Conservation (phyloP, 2,329 filamentous ascomycete genomes). For the Erysiphe neolycopersici region DNA sequence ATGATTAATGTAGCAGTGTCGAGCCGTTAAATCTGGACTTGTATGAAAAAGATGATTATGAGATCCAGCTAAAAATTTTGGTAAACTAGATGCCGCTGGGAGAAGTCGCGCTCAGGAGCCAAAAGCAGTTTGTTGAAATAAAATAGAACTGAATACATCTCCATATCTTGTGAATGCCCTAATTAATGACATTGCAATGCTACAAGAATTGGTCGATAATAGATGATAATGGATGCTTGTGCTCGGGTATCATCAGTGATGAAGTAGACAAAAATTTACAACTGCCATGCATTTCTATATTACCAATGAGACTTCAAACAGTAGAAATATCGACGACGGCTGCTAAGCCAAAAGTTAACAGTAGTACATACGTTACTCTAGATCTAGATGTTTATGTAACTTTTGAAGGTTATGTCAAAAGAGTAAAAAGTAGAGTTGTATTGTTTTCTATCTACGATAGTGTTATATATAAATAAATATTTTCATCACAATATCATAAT, state of each 20-base stretch:
- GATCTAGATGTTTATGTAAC: background rate
- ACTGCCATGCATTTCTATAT: background rate
- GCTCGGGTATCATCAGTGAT: background rate
- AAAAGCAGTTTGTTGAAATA: background rate
- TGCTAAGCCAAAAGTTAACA: background rate
- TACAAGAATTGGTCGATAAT: background rate
- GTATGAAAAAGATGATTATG: too few species aligned
- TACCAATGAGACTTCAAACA: background rate
- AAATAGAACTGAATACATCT: background rate
- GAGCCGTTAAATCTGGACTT: too few species aligned
- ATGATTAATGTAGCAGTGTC: too few species aligned
- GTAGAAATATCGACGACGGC: background rate
- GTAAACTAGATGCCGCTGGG: background rate
- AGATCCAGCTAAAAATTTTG: background rate
- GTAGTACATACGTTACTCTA: background rate
- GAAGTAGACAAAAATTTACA: background rate
- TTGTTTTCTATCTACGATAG: too few species aligned
- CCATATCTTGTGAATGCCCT: background rate
- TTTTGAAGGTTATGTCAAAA: too few species aligned
- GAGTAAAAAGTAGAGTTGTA: too few species aligned
- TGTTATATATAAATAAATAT: too few species aligned
- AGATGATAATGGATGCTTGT: background rate
- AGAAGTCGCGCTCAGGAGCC: background rate
- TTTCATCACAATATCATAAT: too few species aligned
- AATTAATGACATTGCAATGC: background rate